Evolutionary conservation across 1,284 basidiomycete species (phyloP).

Genomic region (Athelia psychrophila): DNA sequence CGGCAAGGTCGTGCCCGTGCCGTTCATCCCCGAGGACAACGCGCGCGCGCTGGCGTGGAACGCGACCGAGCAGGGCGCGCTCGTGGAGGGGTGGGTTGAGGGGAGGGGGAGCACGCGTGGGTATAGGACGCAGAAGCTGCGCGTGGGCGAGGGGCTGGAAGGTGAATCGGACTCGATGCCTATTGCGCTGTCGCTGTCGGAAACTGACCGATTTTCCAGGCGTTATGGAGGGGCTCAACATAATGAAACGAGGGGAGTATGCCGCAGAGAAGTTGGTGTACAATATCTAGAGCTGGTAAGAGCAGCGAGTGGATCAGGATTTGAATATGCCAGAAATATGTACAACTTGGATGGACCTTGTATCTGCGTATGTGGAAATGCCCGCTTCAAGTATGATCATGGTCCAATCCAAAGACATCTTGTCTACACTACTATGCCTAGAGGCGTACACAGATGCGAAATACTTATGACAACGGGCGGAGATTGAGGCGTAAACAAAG

Average conservation of each 20-base stretch:
- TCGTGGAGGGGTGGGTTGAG: neutral
- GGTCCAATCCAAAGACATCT: too few species aligned
- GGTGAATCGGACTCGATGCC: neutral
- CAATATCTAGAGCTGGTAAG: neutral
- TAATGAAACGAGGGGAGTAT: slow-evolving; percentile 3
- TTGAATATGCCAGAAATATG: too few species aligned
- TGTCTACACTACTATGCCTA: too few species aligned
- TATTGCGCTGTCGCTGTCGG: neutral
- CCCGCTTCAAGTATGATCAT: too few species aligned
- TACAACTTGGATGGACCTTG: too few species aligned
- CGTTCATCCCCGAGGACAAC: slow-evolving; percentile 1
- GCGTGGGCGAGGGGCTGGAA: neutral
- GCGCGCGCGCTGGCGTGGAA: neutral
- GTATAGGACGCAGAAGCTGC: neutral
- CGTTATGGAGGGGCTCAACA: slow-evolving; percentile 2
- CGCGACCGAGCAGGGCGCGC: neutral
- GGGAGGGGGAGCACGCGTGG: neutral
- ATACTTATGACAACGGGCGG: too few species aligned
- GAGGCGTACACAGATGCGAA: too few species aligned
- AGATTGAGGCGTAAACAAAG: too few species aligned
- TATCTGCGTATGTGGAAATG: too few species aligned
- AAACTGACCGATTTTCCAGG: neutral
- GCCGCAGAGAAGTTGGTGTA: slow-evolving; percentile 2
- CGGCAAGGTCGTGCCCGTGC: neutral
- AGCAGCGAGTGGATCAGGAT: too few species aligned